Conservation (phyloP, 2,329 filamentous ascomycete species). For the Stemphylium vesicarium region DNA sequence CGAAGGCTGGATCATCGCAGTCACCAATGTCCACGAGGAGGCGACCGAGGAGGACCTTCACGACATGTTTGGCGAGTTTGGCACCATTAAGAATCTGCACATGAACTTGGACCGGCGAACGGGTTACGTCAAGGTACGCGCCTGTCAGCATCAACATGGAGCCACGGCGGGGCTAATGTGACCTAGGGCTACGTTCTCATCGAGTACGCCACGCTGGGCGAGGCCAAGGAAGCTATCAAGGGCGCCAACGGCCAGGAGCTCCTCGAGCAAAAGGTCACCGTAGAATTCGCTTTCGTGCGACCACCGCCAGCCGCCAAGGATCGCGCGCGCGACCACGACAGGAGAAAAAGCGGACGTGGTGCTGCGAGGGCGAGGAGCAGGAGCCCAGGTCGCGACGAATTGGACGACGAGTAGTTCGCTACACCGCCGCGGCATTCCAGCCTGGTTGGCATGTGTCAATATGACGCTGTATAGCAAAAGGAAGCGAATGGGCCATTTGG, state of each 20-base stretch:
- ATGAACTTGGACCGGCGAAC: constrained; percentile 82
- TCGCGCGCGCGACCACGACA: constrained; percentile 41
- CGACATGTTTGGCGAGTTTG: constrained; percentile 82
- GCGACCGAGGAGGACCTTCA: constrained; percentile 82
- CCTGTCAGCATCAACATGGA: neutral
- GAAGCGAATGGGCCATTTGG: neutral
- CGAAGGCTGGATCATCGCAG: constrained; percentile 87
- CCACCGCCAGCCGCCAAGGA: constrained; percentile 68
- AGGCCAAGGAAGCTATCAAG: constrained; percentile 82
- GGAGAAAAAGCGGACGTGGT: constrained; percentile 41
- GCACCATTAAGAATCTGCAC: constrained; percentile 86
- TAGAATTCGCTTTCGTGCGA: constrained; percentile 85
- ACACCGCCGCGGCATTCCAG: neutral
- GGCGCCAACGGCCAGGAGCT: constrained; percentile 78
- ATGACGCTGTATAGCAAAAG: neutral
- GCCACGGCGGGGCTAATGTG: constrained; percentile 8
- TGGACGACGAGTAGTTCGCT: constrained; percentile 30
- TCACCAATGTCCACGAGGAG: constrained; percentile 87
- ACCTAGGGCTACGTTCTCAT: constrained; percentile 80
- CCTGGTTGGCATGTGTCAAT: neutral
- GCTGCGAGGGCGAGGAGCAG: constrained; percentile 50
- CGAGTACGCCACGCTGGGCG: constrained; percentile 79
- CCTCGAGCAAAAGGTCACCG: constrained; percentile 78
- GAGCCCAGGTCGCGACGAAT: constrained; percentile 51
- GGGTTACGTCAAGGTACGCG: constrained; percentile 81